phyloP scores from a whole-genome alignment of 2,329 filamentous ascomycete genomes.

The Sporothrix brunneoviolacea region DNA sequence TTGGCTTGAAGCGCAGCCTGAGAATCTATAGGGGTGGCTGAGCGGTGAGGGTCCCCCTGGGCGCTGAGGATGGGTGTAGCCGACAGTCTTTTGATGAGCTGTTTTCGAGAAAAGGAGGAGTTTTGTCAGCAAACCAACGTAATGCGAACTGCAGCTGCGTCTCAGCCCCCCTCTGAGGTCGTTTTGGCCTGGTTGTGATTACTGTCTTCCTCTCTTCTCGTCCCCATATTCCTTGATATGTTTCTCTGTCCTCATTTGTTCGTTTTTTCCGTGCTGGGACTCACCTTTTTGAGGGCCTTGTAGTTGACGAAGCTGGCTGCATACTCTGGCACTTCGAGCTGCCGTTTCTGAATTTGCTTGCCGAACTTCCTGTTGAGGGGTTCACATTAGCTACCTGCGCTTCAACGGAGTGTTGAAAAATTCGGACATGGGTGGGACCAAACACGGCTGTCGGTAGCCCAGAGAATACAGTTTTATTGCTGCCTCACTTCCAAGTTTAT shows the following conservation, averaged over 20 bases:
- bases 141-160: too few relatives aligned
- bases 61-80: constrained; percentile 78
- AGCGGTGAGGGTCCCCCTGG: constrained; percentile 56
- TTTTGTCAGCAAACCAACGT: background rate
- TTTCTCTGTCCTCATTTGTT: too few relatives aligned
- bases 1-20: constrained; percentile 90
- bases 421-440: background rate
- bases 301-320: constrained; percentile 99
- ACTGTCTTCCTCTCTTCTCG: too few relatives aligned
- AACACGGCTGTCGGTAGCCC: too few relatives aligned
- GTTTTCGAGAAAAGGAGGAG: constrained; percentile 13
- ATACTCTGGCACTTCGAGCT: constrained; percentile 99
- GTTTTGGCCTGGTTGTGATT: too few relatives aligned
- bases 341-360: constrained; percentile 97
- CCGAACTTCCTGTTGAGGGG: constrained; percentile 86
- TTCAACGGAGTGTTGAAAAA: too few relatives aligned
- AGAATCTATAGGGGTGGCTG: constrained; percentile 55
- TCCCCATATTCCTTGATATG: too few relatives aligned
- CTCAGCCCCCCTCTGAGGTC: too few relatives aligned
- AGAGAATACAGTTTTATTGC: too few relatives aligned
- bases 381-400: background rate
- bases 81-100: constrained; percentile 98
- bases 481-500: too few relatives aligned
- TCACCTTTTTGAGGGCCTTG: constrained; percentile 92
- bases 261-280: too few relatives aligned